Base-by-base conservation (phyloP, 305 asterid species). In the Coffea humblotiana region DNA sequence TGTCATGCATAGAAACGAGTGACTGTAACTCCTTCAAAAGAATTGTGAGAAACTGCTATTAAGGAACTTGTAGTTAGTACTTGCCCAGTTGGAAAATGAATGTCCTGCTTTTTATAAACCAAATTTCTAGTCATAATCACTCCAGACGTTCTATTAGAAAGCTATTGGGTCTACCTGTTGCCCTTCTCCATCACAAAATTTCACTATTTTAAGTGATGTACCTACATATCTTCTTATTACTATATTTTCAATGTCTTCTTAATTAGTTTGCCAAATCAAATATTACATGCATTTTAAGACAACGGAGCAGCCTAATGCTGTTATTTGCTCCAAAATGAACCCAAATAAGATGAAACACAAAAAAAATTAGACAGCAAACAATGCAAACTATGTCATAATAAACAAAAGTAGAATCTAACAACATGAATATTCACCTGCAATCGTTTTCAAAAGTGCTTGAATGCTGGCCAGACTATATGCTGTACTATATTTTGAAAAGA, bases 351-450 rank as follows among this genome's bases (percentile, higher is more conserved):
- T 13, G 19, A 19, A 32, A 58, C 65, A 49, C 37, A 58, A 32
- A 51, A 40, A 40, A 23, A 40, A 23, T 32, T 35, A 68, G 37
- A 13, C 9, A 14, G 58, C 61, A 73, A 78, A 6, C 48, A 29
- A 48, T 21, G 64, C 27, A 27, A 19, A 32, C 61, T 32, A 65
- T 47, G 12, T 25, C 67, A 72, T 37, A 35, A 74, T 21, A 56
- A 75, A 74, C 68, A 37, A 10, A 18, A 74, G 69, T 11, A n/a
- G 32, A 35, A 74, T 58, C 63, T 49, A 47, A 60, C 40, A 37
- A 56, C 18, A 77, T 35, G 25, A 67, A 52, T 54, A 67, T 74
- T 79, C 86, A 92, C 98, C 97, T 92, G 90, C 43, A 82, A 56
- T 84, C 84, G 23, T 85, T 82, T 82, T 84, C 90, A 77, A 82